Base-by-base conservation (phyloP, 345 rosid species). In the Salix suchowensis region DNA sequence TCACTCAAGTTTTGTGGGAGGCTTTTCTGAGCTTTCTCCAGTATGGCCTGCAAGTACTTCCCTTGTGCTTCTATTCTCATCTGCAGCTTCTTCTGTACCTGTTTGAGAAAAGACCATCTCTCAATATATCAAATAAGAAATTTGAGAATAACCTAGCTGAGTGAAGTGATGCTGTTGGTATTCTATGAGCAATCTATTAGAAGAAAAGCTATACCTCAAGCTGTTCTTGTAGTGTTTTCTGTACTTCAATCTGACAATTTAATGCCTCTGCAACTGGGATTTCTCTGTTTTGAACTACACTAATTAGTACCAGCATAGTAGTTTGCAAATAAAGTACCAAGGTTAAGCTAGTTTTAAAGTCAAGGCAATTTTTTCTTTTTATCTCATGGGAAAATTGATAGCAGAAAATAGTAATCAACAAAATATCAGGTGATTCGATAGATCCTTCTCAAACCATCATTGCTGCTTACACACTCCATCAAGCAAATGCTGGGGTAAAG, bases 41-140 rank as follows among this genome's bases (percentile, higher is more conserved):
- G 79, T 58, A 93, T 85, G 6, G 89, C 78, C 54, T 90, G 86
- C 84, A 95, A 82, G 87, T 92, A 95, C 72, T 86, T 93, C 64
- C 94, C 96, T 80, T 95, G 97, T 42, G 90, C 92, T 73, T 93
- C 98, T 73, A 93, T 93, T 79, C 98, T 91, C 92, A 89, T 88
- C 77, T 93, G 89, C 30, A 95, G 74, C 80, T 80, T 90, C 73
- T 85, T 84, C 68, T 92, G 91, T 18, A 94, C 97, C 98, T 92
- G 77, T 52, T n/a, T 15, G 3, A 73, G 74, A 14, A 52, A 73
- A 58, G 44, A 42, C 11, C 48, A 50, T 39, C 46, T 15, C 70
- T 15, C 19, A n/a, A 30, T 30, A 13, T 1, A 28, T 65, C 67
- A 32, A 68, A n/a, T 4, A 4, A 16, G 8, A 34, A 26, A 39